phyloP scores from a whole-genome alignment of 1,284 basidiomycete genomes.

The Ustilago shanxiensis region DNA sequence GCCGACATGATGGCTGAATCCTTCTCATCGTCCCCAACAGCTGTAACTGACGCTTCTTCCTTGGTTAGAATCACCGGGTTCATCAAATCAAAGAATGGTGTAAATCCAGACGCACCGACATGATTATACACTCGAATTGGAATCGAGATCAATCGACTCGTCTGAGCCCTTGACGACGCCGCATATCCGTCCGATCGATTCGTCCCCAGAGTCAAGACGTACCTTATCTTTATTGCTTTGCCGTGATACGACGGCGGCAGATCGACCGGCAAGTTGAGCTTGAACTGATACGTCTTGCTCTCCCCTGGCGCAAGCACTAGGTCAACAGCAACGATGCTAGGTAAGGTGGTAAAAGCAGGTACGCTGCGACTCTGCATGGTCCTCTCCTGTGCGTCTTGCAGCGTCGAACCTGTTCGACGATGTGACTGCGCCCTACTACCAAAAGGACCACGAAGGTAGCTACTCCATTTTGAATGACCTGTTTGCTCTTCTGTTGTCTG shows the following conservation, averaged over 20 bases:
- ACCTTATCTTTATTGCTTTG: conserved; percentile 84
- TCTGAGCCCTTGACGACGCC: conserved; percentile 69
- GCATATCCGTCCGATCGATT: conserved; percentile 74
- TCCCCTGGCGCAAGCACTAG: conserved; percentile 81
- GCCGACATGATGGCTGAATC: background rate
- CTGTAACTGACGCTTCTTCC: conserved; percentile 63
- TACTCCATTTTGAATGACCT: conserved; percentile 30
- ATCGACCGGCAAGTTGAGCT: conserved; percentile 73
- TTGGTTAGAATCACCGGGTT: conserved; percentile 71
- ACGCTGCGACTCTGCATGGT: conserved; percentile 73
- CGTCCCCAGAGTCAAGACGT: conserved; percentile 87
- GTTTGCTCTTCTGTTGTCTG: conserved; percentile 39
- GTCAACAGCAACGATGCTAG: conserved; percentile 86
- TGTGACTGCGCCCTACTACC: conserved; percentile 42
- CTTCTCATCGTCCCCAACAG: conserved; percentile 16
- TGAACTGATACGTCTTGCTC: conserved; percentile 75
- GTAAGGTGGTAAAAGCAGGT: conserved; percentile 84
- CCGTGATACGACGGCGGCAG: conserved; percentile 92
- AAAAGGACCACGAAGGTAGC: conserved; percentile 35
- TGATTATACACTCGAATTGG: conserved; percentile 89
- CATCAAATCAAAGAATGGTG: conserved; percentile 71
- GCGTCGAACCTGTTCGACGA: conserved; percentile 73
- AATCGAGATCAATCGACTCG: conserved; percentile 84
- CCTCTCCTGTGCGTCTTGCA: conserved; percentile 74
- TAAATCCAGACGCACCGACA: conserved; percentile 72